Evolutionary conservation across 2,329 filamentous ascomycete genomes (phyloP), one percentile per base, ranked within the genome.

Genomic region (Fusarium nurragi): DNA sequence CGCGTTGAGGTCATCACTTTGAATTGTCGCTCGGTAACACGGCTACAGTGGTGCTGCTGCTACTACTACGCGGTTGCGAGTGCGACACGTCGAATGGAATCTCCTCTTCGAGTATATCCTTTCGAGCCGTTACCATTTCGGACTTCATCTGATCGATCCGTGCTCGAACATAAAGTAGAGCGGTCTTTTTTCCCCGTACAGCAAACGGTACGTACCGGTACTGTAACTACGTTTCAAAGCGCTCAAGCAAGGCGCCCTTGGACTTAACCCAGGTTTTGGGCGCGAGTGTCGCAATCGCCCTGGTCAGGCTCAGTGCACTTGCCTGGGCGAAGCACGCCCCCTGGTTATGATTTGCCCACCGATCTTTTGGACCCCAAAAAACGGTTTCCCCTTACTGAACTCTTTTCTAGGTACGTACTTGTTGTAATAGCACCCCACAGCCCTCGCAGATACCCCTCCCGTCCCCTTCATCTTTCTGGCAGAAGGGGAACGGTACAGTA

Each of bases 381-480:
- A 23, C 13, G 32, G 22, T 43, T 30, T 22, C 41, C 57, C 56
- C 56, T 61, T 53, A 23, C 32, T 21, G 36, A 14, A 14, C 10
- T 19, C 16, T 16, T 25, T 16, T 16, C 21, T 7, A n/a, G 4
- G 16, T 34, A 34, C 32, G 32, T 34, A 34, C 16, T 9, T 28
- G 32, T 19, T 39, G 25, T n/a, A 36, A 16, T 11, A 6, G n/a
- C 61, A 65, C 47, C 49, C 61, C 63, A 47, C 61, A 49, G 25
- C 54, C 60, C 32, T 45, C n/a, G 41, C 14, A 4, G 34, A 41
- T 57, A 45, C 55, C 62, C 62, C 58, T 62, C 58, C 60, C 55
- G 61, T 57, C 62, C 62, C 56, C 61, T 62, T 65, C 49, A 57
- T 46, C 32, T 40, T 51, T 62, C 55, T 65, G 55, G 61, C 55